Percentiles rank a stretch among this genome's conserved stretches.
These are phyloP conservation scores for Trametes villosa DNA, from an alignment of 768 basidiomycete species.

Conservation along the genomic window DNA sequence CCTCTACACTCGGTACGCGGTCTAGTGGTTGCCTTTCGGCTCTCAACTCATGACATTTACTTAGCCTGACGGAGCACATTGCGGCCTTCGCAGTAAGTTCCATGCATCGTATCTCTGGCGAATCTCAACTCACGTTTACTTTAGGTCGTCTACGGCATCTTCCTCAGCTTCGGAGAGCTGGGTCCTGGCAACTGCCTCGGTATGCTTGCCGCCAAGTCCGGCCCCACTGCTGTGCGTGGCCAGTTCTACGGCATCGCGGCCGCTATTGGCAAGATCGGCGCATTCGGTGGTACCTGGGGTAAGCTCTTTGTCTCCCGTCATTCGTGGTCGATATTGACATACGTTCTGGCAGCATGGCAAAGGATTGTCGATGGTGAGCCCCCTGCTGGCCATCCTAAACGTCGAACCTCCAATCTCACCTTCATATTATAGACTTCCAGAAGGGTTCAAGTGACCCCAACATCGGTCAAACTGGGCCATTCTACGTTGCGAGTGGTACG, in stretches of 20 bases:
- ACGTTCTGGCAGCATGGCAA: constrained; percentile 64
- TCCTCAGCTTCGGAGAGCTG: constrained; percentile 87
- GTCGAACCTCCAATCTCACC: neutral
- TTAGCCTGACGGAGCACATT: constrained; percentile 64
- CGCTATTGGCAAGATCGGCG: constrained; percentile 84
- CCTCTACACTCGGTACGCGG: constrained; percentile 56
- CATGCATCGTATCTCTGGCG: no score
- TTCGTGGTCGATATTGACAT: neutral
- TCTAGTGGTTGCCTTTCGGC: neutral
- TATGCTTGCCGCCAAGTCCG: constrained; percentile 81
- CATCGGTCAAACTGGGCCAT: constrained; percentile 82
- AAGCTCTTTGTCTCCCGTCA: constrained; percentile 27
- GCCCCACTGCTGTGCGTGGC: constrained; percentile 85
- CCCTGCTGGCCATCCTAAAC: constrained; percentile 16
- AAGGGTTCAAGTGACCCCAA: constrained; percentile 35
- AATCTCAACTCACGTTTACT: neutral
- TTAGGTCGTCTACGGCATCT: constrained; percentile 87
- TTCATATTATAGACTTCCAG: neutral
- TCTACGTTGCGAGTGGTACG: constrained; percentile 81
- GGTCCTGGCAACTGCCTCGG: constrained; percentile 91
- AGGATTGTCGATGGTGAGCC: constrained; percentile 60
- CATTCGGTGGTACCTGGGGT: constrained; percentile 85
- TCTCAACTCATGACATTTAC: neutral
- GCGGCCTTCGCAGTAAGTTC: constrained; percentile 75
- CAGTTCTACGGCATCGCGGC: constrained; percentile 88